Evolutionary conservation across 352 stramenopile genomes (phyloP).

Genomic region (Nothophytophthora sp.): DNA sequence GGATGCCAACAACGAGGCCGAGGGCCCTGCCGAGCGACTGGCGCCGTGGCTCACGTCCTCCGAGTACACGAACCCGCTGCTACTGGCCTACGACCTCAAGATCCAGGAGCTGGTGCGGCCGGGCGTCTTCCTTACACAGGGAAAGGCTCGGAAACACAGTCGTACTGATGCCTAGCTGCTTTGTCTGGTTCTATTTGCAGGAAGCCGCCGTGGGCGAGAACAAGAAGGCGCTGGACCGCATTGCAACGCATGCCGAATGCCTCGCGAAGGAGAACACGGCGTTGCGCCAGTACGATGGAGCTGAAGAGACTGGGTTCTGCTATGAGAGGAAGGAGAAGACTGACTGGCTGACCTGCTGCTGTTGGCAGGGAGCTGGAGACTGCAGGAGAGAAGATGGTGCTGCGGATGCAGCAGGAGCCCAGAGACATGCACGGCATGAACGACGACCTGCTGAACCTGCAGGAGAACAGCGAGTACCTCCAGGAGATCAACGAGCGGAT

Average conservation of each 20-base stretch:
- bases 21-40: constrained; percentile 11
- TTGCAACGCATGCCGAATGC: constrained; percentile 42
- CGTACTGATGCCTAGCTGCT: neutral
- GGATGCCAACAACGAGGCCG: constrained; percentile 26
- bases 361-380: constrained; percentile 58
- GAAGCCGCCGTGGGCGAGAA: constrained; percentile 50
- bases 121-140: neutral
- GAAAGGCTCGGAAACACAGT: neutral
- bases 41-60: constrained; percentile 71
- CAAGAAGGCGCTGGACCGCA: constrained; percentile 59
- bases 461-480: constrained; percentile 57
- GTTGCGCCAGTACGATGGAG: constrained; percentile 53
- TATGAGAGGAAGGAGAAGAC: too few species aligned
- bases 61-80: constrained; percentile 71
- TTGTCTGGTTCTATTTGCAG: constrained; percentile 15
- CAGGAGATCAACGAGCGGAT: constrained; percentile 78
- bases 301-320: neutral
- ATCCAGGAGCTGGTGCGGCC: constrained; percentile 76
- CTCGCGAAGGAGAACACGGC: constrained; percentile 69
- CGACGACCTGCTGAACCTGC: constrained; percentile 39
- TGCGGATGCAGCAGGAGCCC: constrained; percentile 47
- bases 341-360: neutral
- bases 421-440: constrained; percentile 27
- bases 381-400: constrained; percentile 51
- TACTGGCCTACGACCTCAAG: constrained; percentile 78